Evolutionary conservation across 805 yeast species (phyloP).

Genomic region (Tetrapisispora arboricola): DNA sequence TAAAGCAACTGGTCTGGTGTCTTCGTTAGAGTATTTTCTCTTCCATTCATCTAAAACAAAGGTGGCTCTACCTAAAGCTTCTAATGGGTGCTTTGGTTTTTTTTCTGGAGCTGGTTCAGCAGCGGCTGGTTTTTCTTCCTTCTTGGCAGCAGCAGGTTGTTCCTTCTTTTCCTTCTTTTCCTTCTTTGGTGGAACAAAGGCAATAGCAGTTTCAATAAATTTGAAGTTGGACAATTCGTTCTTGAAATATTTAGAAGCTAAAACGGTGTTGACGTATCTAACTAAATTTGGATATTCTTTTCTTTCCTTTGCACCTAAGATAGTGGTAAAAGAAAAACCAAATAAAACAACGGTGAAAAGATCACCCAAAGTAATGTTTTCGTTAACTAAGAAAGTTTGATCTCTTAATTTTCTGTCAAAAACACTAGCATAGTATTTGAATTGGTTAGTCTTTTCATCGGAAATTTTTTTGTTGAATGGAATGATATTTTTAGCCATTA

Average conservation of each 20-base stretch:
- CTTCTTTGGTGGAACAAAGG: conserved; percentile 58
- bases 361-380: conserved; percentile 40
- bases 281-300: conserved; percentile 48
- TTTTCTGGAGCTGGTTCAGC: conserved; percentile 59
- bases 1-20: conserved; percentile 84
- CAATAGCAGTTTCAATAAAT: conserved; percentile 40
- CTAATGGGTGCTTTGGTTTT: conserved; percentile 89
- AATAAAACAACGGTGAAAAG: conserved; percentile 8
- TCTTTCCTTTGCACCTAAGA: conserved; percentile 60
- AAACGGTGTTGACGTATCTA: conserved; percentile 65
- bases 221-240: conserved; percentile 32
- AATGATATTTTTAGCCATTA: conserved; percentile 45
- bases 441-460: conserved; percentile 34
- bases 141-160: conserved; percentile 23
- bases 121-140: conserved; percentile 57
- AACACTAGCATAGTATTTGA: conserved; percentile 33
- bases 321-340: conserved; percentile 31
- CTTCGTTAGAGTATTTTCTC: conserved; percentile 93
- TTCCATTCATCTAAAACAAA: conserved; percentile 85
- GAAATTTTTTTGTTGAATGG: conserved; percentile 75
- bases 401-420: conserved; percentile 50
- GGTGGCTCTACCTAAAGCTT: conserved; percentile 62
- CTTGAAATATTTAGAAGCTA: conserved; percentile 38
- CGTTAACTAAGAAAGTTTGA: conserved; percentile 68
- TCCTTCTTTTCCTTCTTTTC: conserved; percentile 34